phyloP scores from a whole-genome alignment of 371 early-diverging fungal species.

The Batrachochytrium dendrobatidis region DNA sequence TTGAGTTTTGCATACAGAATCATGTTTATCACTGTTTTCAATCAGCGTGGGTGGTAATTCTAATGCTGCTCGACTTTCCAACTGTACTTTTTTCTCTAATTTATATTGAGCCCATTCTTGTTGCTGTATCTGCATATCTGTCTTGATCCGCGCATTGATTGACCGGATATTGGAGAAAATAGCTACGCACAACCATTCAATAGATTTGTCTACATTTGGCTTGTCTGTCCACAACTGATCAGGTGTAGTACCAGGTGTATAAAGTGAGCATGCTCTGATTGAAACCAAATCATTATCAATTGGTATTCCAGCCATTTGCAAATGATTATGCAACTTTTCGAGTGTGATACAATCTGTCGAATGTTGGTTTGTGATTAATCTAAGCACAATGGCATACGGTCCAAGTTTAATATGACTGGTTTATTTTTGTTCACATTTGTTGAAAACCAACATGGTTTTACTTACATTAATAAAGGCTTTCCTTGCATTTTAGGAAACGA shows the following conservation, averaged over 20 bases:
- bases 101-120: constrained; percentile 16
- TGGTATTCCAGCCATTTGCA: not conserved
- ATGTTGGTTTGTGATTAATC: not conserved
- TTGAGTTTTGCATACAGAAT: too few species aligned
- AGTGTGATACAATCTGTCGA: not conserved
- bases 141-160: constrained; percentile 7
- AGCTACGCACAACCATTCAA: not conserved
- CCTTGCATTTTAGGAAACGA: constrained; percentile 13
- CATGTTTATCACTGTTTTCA: too few species aligned
- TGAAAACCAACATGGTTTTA: too few species aligned
- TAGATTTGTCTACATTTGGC: not conserved
- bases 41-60: too few species aligned
- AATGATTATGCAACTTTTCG: not conserved
- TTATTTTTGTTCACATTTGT: too few species aligned
- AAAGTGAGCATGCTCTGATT: not conserved
- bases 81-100: constrained; percentile 7
- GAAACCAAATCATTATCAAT: not conserved
- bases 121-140: constrained; percentile 11
- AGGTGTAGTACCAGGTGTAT: not conserved
- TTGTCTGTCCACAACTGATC: not conserved
- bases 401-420: constrained; percentile 3
- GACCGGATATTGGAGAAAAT: not conserved
- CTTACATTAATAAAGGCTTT: constrained; percentile 24
- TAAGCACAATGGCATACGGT: not conserved
- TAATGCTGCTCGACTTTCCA: too few species aligned